A percentile compares a stretch with the other conserved stretches of the same genome.
These are phyloP conservation scores for Fraxinus xanthoxyloides DNA, from an alignment of 305 asterid species.

Conservation along the genomic window DNA sequence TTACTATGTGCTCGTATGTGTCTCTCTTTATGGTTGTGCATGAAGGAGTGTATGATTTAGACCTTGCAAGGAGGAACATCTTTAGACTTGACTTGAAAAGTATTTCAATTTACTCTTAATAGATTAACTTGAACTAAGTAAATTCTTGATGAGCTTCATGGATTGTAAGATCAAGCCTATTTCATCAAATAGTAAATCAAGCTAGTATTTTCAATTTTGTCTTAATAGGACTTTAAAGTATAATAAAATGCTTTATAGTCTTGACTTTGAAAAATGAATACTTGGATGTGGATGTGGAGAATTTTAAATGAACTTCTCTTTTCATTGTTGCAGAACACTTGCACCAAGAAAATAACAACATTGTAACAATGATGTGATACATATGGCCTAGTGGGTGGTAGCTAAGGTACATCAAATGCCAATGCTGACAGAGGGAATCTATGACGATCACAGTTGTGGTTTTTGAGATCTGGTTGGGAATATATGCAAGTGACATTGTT, in stretches of 20 bases:
- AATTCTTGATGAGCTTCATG: neutral
- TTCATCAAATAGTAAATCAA: neutral
- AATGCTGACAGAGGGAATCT: neutral
- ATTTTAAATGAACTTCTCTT: neutral
- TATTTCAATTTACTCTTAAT: neutral
- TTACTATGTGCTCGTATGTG: neutral
- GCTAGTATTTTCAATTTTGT: neutral
- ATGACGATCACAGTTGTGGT: neutral
- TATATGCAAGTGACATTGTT: neutral
- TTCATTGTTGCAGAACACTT: neutral
- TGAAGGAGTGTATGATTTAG: neutral
- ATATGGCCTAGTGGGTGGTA: neutral
- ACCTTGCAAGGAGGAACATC: neutral
- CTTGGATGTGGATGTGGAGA: neutral
- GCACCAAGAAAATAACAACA: neutral
- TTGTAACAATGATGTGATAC: neutral
- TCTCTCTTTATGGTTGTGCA: neutral
- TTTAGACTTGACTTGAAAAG: neutral
- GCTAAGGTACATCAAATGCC: neutral
- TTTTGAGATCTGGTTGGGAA: neutral
- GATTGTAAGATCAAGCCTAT: neutral
- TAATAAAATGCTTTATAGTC: neutral
- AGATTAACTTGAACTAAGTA: neutral
- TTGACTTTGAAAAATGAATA: neutral
- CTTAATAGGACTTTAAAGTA: neutral